Evolutionary conservation across 768 basidiomycete genomes (phyloP).

Genomic region (Daedaleopsis nitida): DNA sequence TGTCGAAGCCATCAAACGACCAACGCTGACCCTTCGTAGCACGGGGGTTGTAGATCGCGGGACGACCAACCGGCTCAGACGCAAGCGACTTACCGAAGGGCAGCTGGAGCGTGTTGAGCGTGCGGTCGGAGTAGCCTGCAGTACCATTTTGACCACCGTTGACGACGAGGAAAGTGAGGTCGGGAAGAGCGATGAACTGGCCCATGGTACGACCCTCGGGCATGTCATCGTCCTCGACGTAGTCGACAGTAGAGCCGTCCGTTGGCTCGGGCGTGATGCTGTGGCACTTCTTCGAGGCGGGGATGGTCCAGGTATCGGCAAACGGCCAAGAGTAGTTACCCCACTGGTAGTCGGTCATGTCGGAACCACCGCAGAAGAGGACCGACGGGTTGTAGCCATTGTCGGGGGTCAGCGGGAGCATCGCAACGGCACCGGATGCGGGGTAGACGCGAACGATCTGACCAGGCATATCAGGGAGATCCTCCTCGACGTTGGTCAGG

Average conservation of each 20-base stretch:
- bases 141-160: constrained; percentile 88
- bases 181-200: constrained; percentile 83
- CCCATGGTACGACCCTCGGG: constrained; percentile 85
- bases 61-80: constrained; percentile 73
- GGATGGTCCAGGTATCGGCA: constrained; percentile 73
- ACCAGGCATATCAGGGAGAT: constrained; percentile 72
- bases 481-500: constrained; percentile 55
- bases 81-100: constrained; percentile 75
- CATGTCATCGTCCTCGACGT: constrained; percentile 76
- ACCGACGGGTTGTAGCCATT: constrained; percentile 88
- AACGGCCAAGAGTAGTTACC: constrained; percentile 77
- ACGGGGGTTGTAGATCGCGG: constrained; percentile 83
- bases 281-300: constrained; percentile 74
- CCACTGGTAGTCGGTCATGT: constrained; percentile 72
- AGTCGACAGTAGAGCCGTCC: constrained; percentile 61
- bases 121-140: constrained; percentile 74
- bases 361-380: constrained; percentile 88
- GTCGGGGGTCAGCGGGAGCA: constrained; percentile 88
- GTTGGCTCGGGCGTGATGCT: constrained; percentile 84
- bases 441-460: constrained; percentile 83
- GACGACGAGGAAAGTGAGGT: constrained; percentile 75
- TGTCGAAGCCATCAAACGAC: constrained; percentile 64
- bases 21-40: constrained; percentile 71
- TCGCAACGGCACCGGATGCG: constrained; percentile 83
- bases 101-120: constrained; percentile 49